A percentile compares a stretch with the other conserved stretches of the same genome.
These are phyloP conservation scores for Verticillium nubilum DNA, from an alignment of 2,329 filamentous ascomycete species.

Conservation along the genomic window DNA sequence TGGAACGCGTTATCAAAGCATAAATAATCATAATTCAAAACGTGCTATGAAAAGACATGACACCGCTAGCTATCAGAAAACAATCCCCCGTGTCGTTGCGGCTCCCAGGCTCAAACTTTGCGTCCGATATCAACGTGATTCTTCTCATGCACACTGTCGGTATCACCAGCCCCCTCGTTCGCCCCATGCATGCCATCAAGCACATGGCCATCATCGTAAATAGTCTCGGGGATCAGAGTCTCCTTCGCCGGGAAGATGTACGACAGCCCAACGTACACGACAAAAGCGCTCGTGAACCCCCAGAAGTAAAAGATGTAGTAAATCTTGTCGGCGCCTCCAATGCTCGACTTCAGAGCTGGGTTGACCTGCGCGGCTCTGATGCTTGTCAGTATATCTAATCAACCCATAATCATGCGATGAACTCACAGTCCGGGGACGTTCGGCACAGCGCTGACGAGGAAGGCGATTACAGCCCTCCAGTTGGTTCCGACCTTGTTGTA, in stretches of 20 bases:
- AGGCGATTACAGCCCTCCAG: slow-evolving; percentile 53
- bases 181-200: neutral
- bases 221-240: slow-evolving; percentile 21
- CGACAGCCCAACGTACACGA: slow-evolving; percentile 21
- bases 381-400: neutral
- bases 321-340: slow-evolving; percentile 23
- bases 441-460: slow-evolving; percentile 51
- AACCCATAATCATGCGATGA: neutral
- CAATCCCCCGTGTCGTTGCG: too few relatives aligned
- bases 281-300: slow-evolving; percentile 27
- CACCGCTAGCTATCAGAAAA: too few relatives aligned
- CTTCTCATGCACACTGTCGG: neutral
- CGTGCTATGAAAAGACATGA: neutral
- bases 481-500: slow-evolving; percentile 41
- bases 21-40: neutral
- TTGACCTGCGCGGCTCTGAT: neutral
- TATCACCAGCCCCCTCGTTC: neutral
- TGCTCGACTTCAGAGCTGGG: slow-evolving; percentile 1
- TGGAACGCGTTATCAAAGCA: too few relatives aligned
- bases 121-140: neutral
- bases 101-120: neutral
- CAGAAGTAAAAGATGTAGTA: slow-evolving; percentile 30
- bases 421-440: slow-evolving; percentile 46
- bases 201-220: slow-evolving; percentile 21
- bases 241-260: slow-evolving; percentile 24